These are phyloP conservation scores for Massarina eburnea DNA, from an alignment of 2,329 filamentous ascomycete genomes.

Conservation along the genomic window DNA sequence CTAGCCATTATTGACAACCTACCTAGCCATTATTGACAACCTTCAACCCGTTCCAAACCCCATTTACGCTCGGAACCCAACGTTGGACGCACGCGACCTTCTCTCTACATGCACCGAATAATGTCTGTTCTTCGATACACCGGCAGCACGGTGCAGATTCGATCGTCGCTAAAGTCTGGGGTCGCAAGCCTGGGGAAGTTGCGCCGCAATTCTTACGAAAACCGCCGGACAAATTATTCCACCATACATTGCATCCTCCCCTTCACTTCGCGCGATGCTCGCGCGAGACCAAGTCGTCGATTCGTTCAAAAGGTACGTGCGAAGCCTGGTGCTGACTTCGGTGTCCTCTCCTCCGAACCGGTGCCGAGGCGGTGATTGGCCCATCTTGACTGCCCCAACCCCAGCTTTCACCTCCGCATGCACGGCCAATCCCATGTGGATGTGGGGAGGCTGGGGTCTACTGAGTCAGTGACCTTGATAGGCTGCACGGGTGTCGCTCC, in stretches of 20 bases:
- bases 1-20: neutral
- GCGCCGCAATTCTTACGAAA: conserved; percentile 1
- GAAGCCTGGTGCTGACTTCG: neutral
- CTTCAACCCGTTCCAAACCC: neutral
- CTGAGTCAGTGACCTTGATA: neutral
- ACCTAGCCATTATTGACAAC: neutral
- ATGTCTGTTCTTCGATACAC: no score
- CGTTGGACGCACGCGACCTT: no score
- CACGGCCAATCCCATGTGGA: neutral
- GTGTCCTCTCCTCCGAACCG: conserved; percentile 1
- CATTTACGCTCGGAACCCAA: neutral
- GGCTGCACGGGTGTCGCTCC: neutral
- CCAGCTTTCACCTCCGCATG: conserved; percentile 1
- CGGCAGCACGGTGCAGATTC: conserved; percentile 1
- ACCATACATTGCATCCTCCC: conserved; percentile 1
- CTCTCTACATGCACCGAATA: no score
- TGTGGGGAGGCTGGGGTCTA: neutral
- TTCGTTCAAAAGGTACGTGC: neutral
- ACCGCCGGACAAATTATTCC: conserved; percentile 10
- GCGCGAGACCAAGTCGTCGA: conserved; percentile 1
- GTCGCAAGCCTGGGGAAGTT: neutral
- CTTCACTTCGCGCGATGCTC: neutral
- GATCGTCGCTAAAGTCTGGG: neutral
- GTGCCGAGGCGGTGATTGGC: conserved; percentile 15
- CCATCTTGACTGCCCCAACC: conserved; percentile 18